Percentiles rank a stretch among this genome's conserved stretches.
Conservation (phyloP, 225 moss, liverwort and hornwort species). For the Pseudoscleropodium purum region DNA sequence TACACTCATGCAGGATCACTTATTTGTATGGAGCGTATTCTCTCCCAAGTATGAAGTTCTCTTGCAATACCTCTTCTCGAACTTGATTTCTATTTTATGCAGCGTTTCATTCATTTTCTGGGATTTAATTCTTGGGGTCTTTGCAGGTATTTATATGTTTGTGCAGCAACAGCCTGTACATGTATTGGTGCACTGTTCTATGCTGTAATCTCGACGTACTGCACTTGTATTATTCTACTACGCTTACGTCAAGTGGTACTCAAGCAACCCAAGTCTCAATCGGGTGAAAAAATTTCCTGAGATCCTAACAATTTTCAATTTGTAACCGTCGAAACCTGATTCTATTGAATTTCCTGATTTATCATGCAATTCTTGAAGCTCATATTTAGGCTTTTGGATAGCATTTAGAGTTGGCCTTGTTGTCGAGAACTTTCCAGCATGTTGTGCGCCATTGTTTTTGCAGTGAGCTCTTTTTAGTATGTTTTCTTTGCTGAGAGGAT, state of each 20-base stretch:
- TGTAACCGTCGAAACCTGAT: not conserved
- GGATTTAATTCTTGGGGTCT: not conserved
- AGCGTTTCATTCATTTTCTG: not conserved
- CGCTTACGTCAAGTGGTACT: constrained; percentile 7
- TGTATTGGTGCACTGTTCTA: constrained; percentile 37
- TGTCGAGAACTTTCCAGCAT: not conserved
- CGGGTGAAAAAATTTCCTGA: not conserved
- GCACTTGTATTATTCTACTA: constrained; percentile 6
- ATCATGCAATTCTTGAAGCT: not conserved
- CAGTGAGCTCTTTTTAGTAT: not conserved
- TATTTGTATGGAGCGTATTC: constrained; percentile 92
- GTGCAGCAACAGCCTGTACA: constrained; percentile 57
- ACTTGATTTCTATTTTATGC: not conserved
- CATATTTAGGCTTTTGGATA: not conserved
- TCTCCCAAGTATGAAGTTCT: constrained; percentile 64
- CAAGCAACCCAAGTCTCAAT: not conserved
- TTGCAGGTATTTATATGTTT: constrained; percentile 67
- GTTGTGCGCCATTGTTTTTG: not conserved
- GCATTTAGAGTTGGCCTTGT: not conserved
- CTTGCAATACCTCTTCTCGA: not conserved
- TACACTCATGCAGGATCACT: constrained; percentile 62
- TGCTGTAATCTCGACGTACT: constrained; percentile 36
- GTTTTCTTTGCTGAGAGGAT: not conserved
- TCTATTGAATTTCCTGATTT: not conserved
- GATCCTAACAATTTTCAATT: not conserved